Evolutionary conservation across 352 stramenopile genomes (phyloP), one percentile per base, ranked within the genome.

Genomic region (Plasmopara muralis): DNA sequence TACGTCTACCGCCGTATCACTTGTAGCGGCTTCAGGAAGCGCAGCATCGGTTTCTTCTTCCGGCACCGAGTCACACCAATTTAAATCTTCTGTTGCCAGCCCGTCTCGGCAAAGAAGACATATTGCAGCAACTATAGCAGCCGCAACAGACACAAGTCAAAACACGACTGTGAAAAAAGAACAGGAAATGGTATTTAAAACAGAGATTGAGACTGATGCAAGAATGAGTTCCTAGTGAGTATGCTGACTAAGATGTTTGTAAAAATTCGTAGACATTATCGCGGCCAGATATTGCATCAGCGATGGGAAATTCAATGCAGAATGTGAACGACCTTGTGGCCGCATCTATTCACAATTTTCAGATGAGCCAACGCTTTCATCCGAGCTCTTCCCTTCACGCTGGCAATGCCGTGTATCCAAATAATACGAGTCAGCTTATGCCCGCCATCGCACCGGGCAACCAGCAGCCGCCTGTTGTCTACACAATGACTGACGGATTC

Each of bases 341-440:
- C 4, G 69, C 71, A 5, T 87, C 76, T 5, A 87, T 89, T 50
- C 77, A 87, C 52, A 87, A 82, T 30, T 89, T 87, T 47, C 71
- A 72, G 16, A 79, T 89, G 61, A 87, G 64, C 29, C 78, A 87
- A 47, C 72, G 71, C 15, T 86, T 74, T 43, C 66, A 72, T 28
- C 66, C 68, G 16, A 69, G n/a, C 45, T 60, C 60, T 0, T 39
- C 28, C 0, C 46, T 39, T 4, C 64, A 72, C 48, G 49, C 35
- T 30, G 51, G 45, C 34, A 72, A 69, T 38, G 34, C 47, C n/a
- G 43, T 69, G 33, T 73, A 66, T 51, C 29, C 60, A 20, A 43
- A 51, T 15, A 70, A 66, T 31, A 47, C 55, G 8, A 72, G 48
- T 18, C 53, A 68, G 16, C 28, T 72, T 49, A 66, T 64, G 35